These are phyloP conservation scores for Xylaria sp. DNA, from an alignment of 2,329 filamentous ascomycete genomes.

Conservation along the genomic window DNA sequence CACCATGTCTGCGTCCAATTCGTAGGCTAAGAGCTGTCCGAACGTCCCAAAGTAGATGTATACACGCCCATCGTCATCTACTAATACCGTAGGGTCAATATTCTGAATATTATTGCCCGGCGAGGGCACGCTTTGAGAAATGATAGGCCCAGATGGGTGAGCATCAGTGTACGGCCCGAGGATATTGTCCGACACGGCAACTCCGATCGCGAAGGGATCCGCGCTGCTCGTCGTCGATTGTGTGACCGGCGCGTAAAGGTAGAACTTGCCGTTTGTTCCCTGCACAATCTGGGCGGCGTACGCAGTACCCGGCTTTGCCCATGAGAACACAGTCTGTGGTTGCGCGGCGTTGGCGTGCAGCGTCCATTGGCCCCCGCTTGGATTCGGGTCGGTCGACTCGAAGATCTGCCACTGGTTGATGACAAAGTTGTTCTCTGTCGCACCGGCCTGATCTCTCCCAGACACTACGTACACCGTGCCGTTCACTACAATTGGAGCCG, in stretches of 20 bases:
- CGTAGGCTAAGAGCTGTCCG: constrained; percentile 49
- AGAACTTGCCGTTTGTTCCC: constrained; percentile 51
- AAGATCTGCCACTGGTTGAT: constrained; percentile 55
- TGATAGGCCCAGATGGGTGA: constrained; percentile 51
- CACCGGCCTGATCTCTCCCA: constrained; percentile 50
- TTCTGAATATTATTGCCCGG: constrained; percentile 53
- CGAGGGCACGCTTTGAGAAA: constrained; percentile 50
- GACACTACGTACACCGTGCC: constrained; percentile 53
- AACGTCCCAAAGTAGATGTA: constrained; percentile 56
- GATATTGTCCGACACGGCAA: constrained; percentile 51
- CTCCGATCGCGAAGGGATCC: constrained; percentile 54
- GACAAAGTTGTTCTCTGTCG: constrained; percentile 48
- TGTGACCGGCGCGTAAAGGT: constrained; percentile 53
- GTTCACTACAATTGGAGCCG: constrained; percentile 53
- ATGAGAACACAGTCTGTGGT: constrained; percentile 50
- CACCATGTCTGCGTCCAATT: constrained; percentile 53
- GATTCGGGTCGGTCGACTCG: constrained; percentile 46
- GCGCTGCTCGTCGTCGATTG: constrained; percentile 44
- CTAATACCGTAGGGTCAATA: constrained; percentile 54
- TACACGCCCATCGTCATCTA: constrained; percentile 52
- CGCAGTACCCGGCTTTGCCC: constrained; percentile 51
- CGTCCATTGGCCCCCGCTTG: constrained; percentile 50
- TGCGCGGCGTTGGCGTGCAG: constrained; percentile 48
- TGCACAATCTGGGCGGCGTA: constrained; percentile 53
- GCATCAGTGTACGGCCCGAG: constrained; percentile 53